Evolutionary conservation across 345 rosid species (phyloP), one percentile per base, ranked within the genome.

Genomic region (Reutealis trisperma): DNA sequence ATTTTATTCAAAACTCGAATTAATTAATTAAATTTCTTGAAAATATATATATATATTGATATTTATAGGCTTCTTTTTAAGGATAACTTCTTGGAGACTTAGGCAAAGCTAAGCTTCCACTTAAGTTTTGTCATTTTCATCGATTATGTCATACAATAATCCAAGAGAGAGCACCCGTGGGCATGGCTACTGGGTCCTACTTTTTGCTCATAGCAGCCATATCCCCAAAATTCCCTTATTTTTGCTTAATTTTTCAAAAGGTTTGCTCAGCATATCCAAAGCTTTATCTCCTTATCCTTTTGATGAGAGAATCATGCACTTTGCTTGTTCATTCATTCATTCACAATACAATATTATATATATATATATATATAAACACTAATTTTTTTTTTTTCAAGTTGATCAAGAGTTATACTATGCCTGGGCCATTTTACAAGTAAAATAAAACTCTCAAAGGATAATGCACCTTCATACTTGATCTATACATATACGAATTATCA

Each of bases 231-330:
- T 27, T 74, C 51, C 14, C 30, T 11, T 68, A 37, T 42, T 37
- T 65, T 73, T 73, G 49, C 15, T 18, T 49, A 57, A 12, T 59
- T 73, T 83, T 81, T 67, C 74, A 49, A 81, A 83, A 60, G 81
- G 30, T 34, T 34, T 71, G 75, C 68, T 10, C 34, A 72, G 82
- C 83, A 78, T 82, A 77, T 85, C 87, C 77, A 54, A 61, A 12
- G 75, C 82, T 78, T 77, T 82, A 84, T 80, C 87, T 78, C 84
- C 83, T 86, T 87, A 84, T 84, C 88, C 81, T 83, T 62, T 67
- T 73, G 63, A 32, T 13, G 80, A 80, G 72, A 71, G 77, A 60
- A 80, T 78, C 81, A 52, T 66, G 74, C 81, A 69, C 78, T 68
- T 72, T 77, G 80, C 74, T 75, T 63, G 77, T 76, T 71, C 87